Percentiles rank a stretch among this genome's conserved stretches.
Conservation (phyloP, 2,329 filamentous ascomycete species). For the Pleurostoma richardsiae region DNA sequence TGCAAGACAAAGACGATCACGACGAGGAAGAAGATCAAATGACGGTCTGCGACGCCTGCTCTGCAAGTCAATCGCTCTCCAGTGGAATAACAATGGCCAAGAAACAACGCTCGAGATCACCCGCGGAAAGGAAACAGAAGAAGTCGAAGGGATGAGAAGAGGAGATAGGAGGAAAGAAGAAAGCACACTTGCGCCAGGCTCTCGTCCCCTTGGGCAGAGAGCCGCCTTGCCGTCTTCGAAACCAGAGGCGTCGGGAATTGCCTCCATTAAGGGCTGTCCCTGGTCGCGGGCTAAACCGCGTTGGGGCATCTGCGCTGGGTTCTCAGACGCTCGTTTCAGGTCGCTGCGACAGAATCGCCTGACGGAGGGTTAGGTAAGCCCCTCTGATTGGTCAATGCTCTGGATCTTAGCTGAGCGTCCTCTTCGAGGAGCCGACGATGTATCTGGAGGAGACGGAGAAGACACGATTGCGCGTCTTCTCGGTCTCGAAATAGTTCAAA, state of each 20-base stretch:
- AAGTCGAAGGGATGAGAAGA: not conserved
- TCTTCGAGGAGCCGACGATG: not conserved
- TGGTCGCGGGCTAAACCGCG: slow-evolving; percentile 1
- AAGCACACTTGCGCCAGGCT: slow-evolving; percentile 6
- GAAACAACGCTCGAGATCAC: slow-evolving; percentile 8
- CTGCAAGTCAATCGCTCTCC: slow-evolving; percentile 4
- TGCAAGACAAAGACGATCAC: no score
- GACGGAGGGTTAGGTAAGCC: slow-evolving; percentile 19
- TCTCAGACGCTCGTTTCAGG: slow-evolving; percentile 35
- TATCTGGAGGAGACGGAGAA: no score
- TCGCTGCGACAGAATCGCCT: slow-evolving; percentile 33
- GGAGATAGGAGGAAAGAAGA: not conserved
- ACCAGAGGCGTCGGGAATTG: slow-evolving; percentile 18
- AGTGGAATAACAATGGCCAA: not conserved
- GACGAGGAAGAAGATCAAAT: not conserved
- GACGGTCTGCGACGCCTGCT: slow-evolving; percentile 6
- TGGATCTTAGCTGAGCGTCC: not conserved
- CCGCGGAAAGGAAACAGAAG: not conserved
- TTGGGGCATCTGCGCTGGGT: slow-evolving; percentile 6
- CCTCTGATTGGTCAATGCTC: slow-evolving; percentile 9
- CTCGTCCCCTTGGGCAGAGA: not conserved
- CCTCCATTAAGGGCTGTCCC: slow-evolving; percentile 10
- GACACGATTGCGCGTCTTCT: no score
- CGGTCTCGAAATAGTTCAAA: no score
- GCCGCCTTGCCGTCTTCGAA: slow-evolving; percentile 11